Evolutionary conservation across 1,284 basidiomycete genomes (phyloP).

Genomic region (Xerocomus minutiporus): DNA sequence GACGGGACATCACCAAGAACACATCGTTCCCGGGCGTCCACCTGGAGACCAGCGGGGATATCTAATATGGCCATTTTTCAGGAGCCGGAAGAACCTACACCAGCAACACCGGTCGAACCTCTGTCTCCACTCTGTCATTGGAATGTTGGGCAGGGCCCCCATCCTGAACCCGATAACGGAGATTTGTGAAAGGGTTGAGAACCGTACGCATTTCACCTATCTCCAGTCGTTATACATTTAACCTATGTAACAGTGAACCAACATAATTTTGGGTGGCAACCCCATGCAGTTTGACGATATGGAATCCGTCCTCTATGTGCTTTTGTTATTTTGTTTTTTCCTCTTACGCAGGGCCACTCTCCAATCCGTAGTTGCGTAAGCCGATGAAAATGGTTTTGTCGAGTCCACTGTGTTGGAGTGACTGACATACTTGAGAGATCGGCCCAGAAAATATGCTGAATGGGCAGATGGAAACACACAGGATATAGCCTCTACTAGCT

Average conservation of each 20-base stretch:
- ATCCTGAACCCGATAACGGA: neutral
- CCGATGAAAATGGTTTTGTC: neutral
- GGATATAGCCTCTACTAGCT: neutral
- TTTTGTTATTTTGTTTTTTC: constrained; percentile 12
- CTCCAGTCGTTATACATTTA: neutral
- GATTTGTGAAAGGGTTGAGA: neutral
- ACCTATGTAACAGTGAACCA: neutral
- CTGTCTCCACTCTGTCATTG: neutral
- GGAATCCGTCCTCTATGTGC: constrained; percentile 15
- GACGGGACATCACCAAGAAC: constrained; percentile 18
- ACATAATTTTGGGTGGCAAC: neutral
- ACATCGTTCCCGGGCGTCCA: constrained; percentile 10
- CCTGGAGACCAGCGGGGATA: constrained; percentile 15
- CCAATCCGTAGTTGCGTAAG: neutral
- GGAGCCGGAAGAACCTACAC: neutral
- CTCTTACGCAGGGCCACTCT: constrained; percentile 10
- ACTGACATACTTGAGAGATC: neutral
- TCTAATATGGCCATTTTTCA: constrained; percentile 11
- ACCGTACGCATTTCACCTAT: neutral
- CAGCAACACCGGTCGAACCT: too few relatives aligned
- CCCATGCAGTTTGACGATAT: constrained; percentile 14
- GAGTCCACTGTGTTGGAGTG: neutral
- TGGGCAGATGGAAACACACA: constrained; percentile 5
- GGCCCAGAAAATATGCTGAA: neutral
- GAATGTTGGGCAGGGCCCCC: neutral